These are phyloP conservation scores for Solanum virginianum DNA, from an alignment of 257 asterid genomes.

Conservation along the genomic window DNA sequence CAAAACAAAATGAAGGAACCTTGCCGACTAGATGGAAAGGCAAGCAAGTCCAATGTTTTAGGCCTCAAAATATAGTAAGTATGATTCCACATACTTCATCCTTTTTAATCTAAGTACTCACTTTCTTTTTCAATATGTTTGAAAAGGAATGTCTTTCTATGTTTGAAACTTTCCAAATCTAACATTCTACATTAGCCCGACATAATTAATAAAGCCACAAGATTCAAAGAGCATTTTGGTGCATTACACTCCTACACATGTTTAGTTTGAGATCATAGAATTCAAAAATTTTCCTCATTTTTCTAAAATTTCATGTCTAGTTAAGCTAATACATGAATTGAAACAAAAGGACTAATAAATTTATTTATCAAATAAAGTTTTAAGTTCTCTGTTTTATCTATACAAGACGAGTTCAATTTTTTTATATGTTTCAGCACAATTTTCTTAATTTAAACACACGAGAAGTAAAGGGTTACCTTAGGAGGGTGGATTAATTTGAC, in stretches of 20 bases:
- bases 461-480: constrained; percentile 28
- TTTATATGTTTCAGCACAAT: background rate
- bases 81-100: background rate
- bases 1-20: background rate
- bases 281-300: background rate
- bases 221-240: background rate
- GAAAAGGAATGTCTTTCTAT: background rate
- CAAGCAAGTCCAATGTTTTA: background rate
- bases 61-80: background rate
- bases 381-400: background rate
- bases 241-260: background rate
- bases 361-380: background rate
- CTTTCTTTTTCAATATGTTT: background rate
- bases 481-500: constrained; percentile 53
- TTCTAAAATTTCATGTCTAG: background rate
- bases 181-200: background rate
- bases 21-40: background rate
- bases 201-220: background rate
- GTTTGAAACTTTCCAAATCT: background rate
- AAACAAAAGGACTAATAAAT: background rate
- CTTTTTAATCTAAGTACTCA: background rate
- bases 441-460: background rate
- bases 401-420: background rate
- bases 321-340: background rate
- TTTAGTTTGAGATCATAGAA: background rate